A percentile compares a stretch with the other conserved stretches of the same genome.
These are phyloP conservation scores for Discostella stelligeroides DNA, from an alignment of 108 stramenopile genomes.

Conservation along the genomic window DNA sequence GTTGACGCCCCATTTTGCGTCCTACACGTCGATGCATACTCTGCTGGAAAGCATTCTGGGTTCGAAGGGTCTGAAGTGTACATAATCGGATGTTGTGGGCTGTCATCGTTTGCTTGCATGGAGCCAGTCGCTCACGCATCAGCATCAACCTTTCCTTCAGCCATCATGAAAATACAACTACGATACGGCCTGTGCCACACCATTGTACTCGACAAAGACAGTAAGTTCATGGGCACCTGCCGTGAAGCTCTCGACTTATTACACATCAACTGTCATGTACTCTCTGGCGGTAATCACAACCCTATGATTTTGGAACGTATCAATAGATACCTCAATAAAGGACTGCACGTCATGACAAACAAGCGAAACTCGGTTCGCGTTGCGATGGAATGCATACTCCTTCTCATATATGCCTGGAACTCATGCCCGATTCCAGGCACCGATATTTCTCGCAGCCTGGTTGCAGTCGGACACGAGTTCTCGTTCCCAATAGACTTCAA, in stretches of 20 bases:
- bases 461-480: conserved; percentile 28
- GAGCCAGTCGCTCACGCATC: not conserved
- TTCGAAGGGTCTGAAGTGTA: not conserved
- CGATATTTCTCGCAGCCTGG: too few relatives aligned
- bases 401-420: conserved; percentile 17
- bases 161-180: conserved; percentile 18
- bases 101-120: conserved; percentile 1
- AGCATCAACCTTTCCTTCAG: not conserved
- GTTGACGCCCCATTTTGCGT: conserved; percentile 1
- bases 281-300: too few relatives aligned
- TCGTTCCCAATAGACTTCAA: conserved; percentile 35
- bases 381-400: not conserved
- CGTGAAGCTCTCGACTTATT: conserved; percentile 1
- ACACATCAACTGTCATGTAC: too few relatives aligned
- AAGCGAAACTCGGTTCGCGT: conserved; percentile 6
- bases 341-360: conserved; percentile 12
- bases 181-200: too few relatives aligned
- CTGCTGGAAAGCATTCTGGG: conserved; percentile 10
- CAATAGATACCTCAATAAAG: too few relatives aligned
- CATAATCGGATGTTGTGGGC: not conserved
- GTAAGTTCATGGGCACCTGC: not conserved
- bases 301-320: too few relatives aligned
- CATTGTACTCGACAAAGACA: too few relatives aligned
- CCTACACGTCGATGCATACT: conserved; percentile 14
- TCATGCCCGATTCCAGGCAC: conserved; percentile 22